Conservation (phyloP, 2,329 filamentous ascomycete genomes). For the Zasmidium angulare region DNA sequence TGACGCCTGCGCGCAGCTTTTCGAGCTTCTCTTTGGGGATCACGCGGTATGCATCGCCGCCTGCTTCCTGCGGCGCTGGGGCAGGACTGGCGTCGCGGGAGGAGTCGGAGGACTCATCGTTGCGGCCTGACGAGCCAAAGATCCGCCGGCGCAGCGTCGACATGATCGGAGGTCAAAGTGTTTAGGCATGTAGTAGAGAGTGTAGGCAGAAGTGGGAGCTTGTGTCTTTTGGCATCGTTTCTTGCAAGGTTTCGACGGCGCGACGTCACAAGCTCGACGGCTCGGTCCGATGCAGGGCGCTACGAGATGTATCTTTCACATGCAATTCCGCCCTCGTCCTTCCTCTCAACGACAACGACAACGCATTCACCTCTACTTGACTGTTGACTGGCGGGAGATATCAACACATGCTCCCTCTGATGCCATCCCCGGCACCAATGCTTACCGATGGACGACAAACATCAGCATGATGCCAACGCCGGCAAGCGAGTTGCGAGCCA, state of each 20-base stretch:
- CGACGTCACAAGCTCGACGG: neutral
- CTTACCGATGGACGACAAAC: constrained; percentile 11
- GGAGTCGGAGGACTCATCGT: constrained; percentile 30
- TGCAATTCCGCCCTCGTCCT: neutral
- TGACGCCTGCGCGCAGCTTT: constrained; percentile 37
- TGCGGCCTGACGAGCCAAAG: constrained; percentile 26
- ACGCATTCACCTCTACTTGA: neutral
- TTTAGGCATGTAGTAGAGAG: neutral
- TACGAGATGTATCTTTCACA: neutral
- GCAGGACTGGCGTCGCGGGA: constrained; percentile 44
- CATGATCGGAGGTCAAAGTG: constrained; percentile 20
- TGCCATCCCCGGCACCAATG: neutral
- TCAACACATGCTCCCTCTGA: neutral
- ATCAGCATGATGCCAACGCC: neutral
- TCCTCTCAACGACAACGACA: neutral
- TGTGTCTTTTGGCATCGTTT: too few species aligned
- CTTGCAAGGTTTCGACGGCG: neutral
- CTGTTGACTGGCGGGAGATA: neutral
- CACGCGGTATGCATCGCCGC: constrained; percentile 47
- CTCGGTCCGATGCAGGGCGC: too few species aligned
- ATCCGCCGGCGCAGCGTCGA: constrained; percentile 36
- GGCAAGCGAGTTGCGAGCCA: neutral
- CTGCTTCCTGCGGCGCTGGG: constrained; percentile 33
- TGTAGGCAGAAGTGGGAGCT: too few species aligned
- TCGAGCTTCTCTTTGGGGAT: constrained; percentile 53